phyloP scores from a whole-genome alignment of 1,284 basidiomycete species.

The Stereum hirsutum region DNA sequence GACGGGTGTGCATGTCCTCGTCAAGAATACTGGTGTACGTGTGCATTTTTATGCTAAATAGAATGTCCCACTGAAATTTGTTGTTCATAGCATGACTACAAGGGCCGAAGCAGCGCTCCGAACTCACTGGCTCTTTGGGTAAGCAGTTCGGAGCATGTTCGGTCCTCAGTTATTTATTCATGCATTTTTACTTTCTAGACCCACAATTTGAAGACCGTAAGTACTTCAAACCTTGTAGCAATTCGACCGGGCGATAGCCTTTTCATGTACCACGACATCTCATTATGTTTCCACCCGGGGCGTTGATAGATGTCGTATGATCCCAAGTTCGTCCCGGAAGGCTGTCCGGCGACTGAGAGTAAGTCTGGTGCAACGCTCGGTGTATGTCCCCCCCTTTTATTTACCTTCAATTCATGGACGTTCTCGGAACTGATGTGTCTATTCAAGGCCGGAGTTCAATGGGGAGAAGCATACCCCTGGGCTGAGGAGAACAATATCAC shows the following conservation, averaged over 20 bases:
- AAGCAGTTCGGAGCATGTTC: background rate
- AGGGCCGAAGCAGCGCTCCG: constrained; percentile 13
- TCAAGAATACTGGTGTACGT: constrained; percentile 42
- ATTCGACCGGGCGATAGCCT: background rate
- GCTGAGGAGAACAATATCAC: constrained; percentile 22
- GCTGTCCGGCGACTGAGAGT: constrained; percentile 1
- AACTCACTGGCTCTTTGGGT: constrained; percentile 12
- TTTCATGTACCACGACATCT: too few relatives aligned
- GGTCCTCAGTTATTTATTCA: background rate
- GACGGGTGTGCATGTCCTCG: constrained; percentile 30
- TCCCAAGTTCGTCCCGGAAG: constrained; percentile 4
- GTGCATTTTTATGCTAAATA: background rate
- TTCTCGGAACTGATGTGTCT: background rate
- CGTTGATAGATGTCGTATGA: constrained; percentile 4
- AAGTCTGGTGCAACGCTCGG: constrained; percentile 4
- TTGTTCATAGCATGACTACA: constrained; percentile 12
- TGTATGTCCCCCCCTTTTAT: constrained; percentile 1
- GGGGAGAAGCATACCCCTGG: constrained; percentile 25
- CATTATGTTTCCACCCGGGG: too few relatives aligned
- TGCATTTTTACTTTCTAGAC: background rate
- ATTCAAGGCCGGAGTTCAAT: constrained; percentile 30
- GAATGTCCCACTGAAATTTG: background rate
- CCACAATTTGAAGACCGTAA: constrained; percentile 7
- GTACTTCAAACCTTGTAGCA: background rate
- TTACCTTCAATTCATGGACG: background rate